These are phyloP conservation scores for Myriosclerotinia scirpicola DNA, from an alignment of 2,329 filamentous ascomycete species.

Conservation along the genomic window DNA sequence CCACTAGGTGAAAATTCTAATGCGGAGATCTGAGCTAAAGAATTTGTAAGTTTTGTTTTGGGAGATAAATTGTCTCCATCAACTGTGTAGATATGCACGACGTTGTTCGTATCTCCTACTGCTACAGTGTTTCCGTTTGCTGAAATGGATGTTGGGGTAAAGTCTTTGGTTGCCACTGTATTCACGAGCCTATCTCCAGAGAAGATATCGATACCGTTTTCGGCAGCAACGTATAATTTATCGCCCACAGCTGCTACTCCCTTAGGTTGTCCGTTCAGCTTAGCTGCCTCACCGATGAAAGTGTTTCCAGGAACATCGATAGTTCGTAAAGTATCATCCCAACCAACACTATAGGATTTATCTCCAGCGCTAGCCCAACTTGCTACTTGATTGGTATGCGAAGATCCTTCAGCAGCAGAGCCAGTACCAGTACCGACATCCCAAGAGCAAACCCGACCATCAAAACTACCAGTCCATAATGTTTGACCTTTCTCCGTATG, in stretches of 20 bases:
- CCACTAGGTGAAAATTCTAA: conserved; percentile 82
- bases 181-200: conserved; percentile 61
- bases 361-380: conserved; percentile 65
- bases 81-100: conserved; percentile 71
- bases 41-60: conserved; percentile 56
- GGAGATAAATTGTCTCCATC: conserved; percentile 55
- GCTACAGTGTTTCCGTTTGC: conserved; percentile 68
- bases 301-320: conserved; percentile 73
- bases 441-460: conserved; percentile 85
- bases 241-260: conserved; percentile 59
- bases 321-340: conserved; percentile 87
- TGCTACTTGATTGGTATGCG: conserved; percentile 82
- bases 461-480: conserved; percentile 87
- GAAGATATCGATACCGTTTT: conserved; percentile 59
- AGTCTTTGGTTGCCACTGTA: conserved; percentile 57
- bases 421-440: conserved; percentile 69
- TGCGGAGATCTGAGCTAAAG: conserved; percentile 70
- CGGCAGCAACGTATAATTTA: conserved; percentile 52
- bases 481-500: conserved; percentile 54
- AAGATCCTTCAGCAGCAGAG: conserved; percentile 71
- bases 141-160: conserved; percentile 69
- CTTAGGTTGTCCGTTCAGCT: conserved; percentile 79
- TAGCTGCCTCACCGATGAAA: conserved; percentile 67
- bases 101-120: conserved; percentile 72
- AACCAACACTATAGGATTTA: conserved; percentile 81